A percentile compares a stretch with the other conserved stretches of the same genome.
These are phyloP conservation scores for Boehmeria nivea DNA, from an alignment of 306 rosid genomes.

Conservation along the genomic window DNA sequence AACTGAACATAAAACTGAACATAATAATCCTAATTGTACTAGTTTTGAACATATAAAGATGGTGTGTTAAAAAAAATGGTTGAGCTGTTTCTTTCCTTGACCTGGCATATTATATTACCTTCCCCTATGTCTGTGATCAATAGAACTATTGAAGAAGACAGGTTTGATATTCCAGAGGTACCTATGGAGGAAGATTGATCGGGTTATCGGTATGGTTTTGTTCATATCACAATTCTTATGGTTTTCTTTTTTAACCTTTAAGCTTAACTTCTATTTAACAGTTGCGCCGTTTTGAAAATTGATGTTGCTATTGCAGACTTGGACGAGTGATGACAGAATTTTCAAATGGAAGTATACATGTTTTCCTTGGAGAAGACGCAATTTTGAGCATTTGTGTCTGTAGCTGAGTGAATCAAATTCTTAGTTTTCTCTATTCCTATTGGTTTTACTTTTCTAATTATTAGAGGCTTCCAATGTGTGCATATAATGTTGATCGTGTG, in stretches of 20 bases:
- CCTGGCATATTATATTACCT: conserved; percentile 25
- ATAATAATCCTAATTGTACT: neutral
- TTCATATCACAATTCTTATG: neutral
- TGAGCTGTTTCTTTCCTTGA: conserved; percentile 29
- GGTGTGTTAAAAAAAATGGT: neutral
- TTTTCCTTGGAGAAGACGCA: neutral
- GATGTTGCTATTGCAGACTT: neutral
- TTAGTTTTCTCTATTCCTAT: neutral
- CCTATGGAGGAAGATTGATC: conserved; percentile 82
- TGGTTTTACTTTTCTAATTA: neutral
- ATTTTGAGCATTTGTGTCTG: neutral
- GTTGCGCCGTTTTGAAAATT: neutral
- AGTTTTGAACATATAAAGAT: neutral
- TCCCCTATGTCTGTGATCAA: conserved; percentile 52
- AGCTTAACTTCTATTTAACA: neutral
- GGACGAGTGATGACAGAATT: neutral
- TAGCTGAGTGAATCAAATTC: neutral
- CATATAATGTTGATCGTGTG: no score
- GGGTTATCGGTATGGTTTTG: conserved; percentile 25
- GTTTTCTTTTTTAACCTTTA: neutral
- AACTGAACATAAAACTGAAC: neutral
- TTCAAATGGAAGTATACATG: neutral
- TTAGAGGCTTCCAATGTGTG: no score
- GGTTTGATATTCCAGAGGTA: conserved; percentile 76
- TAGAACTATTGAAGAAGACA: conserved; percentile 73